Conservation (phyloP, 2,329 filamentous ascomycete genomes). For the Metarhizium album region DNA sequence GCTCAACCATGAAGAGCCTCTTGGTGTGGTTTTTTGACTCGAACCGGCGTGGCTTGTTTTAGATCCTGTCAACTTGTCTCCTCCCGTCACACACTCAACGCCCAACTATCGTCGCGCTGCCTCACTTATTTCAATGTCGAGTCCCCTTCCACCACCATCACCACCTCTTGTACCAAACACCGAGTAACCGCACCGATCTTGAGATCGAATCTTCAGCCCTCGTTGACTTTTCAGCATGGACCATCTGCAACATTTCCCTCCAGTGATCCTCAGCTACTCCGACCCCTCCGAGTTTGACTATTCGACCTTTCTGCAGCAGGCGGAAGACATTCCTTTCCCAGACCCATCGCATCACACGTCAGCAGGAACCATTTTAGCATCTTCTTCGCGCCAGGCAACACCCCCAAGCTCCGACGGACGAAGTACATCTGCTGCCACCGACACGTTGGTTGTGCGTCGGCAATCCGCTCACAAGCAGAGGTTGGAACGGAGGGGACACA, state of each 20-base stretch:
- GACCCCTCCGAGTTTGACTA: constrained; percentile 28
- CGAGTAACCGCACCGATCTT: not conserved
- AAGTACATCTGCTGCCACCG: constrained; percentile 13
- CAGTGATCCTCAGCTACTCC: constrained; percentile 19
- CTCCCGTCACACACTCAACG: not conserved
- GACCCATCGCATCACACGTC: constrained; percentile 8
- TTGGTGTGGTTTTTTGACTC: not conserved
- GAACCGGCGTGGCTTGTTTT: not conserved
- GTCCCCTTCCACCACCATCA: not conserved
- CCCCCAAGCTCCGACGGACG: constrained; percentile 18
- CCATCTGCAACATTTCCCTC: constrained; percentile 14
- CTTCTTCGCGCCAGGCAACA: constrained; percentile 18
- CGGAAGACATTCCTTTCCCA: constrained; percentile 15
- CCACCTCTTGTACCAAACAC: not conserved
- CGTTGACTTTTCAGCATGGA: constrained; percentile 15
- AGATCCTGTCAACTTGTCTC: not conserved
- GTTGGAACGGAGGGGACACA: constrained; percentile 49
- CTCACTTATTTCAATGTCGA: not conserved
- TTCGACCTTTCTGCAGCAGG: constrained; percentile 23
- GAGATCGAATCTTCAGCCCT: not conserved
- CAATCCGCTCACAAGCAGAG: constrained; percentile 24
- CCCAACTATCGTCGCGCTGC: not conserved
- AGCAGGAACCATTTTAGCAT: constrained; percentile 15
- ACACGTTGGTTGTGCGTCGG: constrained; percentile 9
- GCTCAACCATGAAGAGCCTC: not conserved